Evolutionary conservation across 352 stramenopile genomes (phyloP).

Genomic region (Thraustotheca clavata): DNA sequence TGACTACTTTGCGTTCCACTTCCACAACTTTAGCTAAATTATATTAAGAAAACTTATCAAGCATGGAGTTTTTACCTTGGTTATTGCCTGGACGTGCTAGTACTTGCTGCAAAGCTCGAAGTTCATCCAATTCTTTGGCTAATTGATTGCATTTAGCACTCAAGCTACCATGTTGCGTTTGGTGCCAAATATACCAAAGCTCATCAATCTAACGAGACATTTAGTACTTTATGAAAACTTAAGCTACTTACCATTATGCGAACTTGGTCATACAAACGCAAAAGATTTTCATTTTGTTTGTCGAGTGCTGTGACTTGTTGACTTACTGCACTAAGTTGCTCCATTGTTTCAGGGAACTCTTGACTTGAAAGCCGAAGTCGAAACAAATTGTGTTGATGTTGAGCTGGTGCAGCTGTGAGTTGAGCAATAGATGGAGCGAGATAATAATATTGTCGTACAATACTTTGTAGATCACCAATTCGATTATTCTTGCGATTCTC

Average conservation of each 20-base stretch:
- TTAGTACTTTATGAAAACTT: background rate
- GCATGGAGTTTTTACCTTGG: background rate
- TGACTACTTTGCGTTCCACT: background rate
- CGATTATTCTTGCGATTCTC: background rate
- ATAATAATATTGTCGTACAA: constrained; percentile 3
- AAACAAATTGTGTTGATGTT: background rate
- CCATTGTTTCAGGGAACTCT: background rate
- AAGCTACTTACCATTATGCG: background rate
- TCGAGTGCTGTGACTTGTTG: background rate
- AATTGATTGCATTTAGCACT: background rate
- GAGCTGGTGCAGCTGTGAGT: background rate
- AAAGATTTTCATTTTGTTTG: constrained; percentile 11
- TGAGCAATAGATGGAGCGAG: background rate
- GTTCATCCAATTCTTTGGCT: constrained; percentile 17
- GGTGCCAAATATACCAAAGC: constrained; percentile 7
- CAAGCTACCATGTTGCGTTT: background rate
- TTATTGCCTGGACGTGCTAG: background rate
- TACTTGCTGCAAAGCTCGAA: background rate
- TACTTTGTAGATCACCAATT: background rate
- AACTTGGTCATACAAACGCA: constrained; percentile 10
- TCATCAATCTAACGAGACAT: constrained; percentile 15
- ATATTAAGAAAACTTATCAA: background rate
- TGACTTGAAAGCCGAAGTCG: background rate
- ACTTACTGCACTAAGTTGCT: background rate
- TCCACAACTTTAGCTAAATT: background rate